Base-by-base conservation (phyloP, 305 asterid genomes). In the Plantago lanceolata region DNA sequence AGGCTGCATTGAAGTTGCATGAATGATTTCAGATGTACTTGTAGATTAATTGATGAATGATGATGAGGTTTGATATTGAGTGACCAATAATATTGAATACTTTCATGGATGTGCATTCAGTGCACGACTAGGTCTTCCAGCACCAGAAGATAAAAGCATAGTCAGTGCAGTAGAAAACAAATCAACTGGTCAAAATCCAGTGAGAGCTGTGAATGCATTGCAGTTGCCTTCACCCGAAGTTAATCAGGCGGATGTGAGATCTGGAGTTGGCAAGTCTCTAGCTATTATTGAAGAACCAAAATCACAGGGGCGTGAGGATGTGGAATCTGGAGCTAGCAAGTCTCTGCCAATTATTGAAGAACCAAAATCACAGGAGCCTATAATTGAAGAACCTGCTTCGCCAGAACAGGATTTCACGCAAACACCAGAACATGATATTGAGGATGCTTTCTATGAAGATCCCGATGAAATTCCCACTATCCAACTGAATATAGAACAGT, bases 61-160 rank as follows among this genome's bases (percentile, higher is more conserved):
- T 40, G 9, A 40, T 40, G 3, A 40, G 11, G 1, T 40, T 9
- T 40, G 11, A 8, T 40, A 0, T 40, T 40, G 45, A 40, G 45
- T 40, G 9, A 9, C 45, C 15, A 9, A 1, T 1, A 40, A 9
- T 40, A 11, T 40, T 40, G 11, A 40, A 11, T 8, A 56, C 45
- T 16, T 56, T 56, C 45, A 1, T 78, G 65, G 61, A 67, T 71
- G 40, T 72, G 68, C 66, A 48, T 78, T 77, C 88, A 94, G 99
- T 66, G 95, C 96, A 58, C 84, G 99, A 73, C 94, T 94, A 73
- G 74, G 96, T 63, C 90, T 94, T 62, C 99, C 99, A 60, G 96
- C 96, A 74, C 92, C 99, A 48, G 96, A 78, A 66, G 95, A 87
- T 58, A 83, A 81, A 73, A 75, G 88, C 75, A 81, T 85, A 3